A percentile compares a stretch with the other conserved stretches of the same genome.
phyloP scores from a whole-genome alignment of 2,329 filamentous ascomycete genomes.

The Keithomyces neogunnii region DNA sequence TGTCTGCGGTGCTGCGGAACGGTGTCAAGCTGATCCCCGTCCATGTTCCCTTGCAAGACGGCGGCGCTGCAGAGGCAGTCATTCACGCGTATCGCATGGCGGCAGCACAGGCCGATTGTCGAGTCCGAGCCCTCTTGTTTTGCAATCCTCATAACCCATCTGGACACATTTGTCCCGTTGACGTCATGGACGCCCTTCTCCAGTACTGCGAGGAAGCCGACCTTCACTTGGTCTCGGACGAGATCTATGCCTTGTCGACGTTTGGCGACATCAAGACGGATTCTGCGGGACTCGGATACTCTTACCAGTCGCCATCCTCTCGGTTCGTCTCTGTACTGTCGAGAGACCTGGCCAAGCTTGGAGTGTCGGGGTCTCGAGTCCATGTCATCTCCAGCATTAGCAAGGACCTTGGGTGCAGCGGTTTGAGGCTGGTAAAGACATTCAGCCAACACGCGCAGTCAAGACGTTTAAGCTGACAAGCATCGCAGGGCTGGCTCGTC shows the following conservation, averaged over 20 bases:
- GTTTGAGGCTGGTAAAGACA: conserved; percentile 2
- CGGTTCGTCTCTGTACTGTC: conserved; percentile 6
- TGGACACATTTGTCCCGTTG: conserved; percentile 5
- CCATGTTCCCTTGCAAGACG: neutral
- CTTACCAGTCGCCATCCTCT: neutral
- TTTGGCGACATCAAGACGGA: neutral
- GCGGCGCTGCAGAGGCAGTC: neutral
- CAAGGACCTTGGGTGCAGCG: conserved; percentile 7
- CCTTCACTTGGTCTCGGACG: conserved; percentile 6
- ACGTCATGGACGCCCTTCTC: conserved; percentile 3
- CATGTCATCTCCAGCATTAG: conserved; percentile 6
- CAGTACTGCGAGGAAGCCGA: conserved; percentile 3
- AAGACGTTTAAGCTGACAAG: neutral
- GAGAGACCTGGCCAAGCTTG: neutral
- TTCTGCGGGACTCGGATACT: neutral
- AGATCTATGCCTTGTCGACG: conserved; percentile 4
- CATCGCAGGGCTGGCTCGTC: conserved; percentile 3
- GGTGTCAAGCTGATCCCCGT: conserved; percentile 4
- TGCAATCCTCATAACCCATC: conserved; percentile 7
- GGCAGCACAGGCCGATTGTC: neutral
- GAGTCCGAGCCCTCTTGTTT: conserved; percentile 4
- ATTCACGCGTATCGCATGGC: conserved; percentile 2
- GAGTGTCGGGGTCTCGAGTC: conserved; percentile 1
- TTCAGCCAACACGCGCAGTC: neutral
- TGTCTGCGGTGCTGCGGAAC: conserved; percentile 5